Conservation (phyloP, 257 asterid genomes). For the Capsicum chinense region DNA sequence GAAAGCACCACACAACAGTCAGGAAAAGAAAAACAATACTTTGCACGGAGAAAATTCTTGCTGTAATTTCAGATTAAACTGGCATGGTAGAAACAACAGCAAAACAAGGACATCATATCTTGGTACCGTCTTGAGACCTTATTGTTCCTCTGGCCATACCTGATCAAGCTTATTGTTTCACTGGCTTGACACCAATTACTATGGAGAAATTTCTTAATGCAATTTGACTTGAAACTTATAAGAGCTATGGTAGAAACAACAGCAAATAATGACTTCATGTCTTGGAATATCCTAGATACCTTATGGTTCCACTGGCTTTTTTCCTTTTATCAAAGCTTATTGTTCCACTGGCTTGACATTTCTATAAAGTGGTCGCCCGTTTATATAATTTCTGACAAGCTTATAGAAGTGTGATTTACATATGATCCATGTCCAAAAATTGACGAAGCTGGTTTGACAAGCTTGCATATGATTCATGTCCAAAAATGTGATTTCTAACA, state of each 20-base stretch:
- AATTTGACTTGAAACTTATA: not conserved
- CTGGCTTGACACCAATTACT: not conserved
- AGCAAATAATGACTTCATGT: not conserved
- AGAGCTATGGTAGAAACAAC: not conserved
- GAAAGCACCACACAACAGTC: conserved; percentile 19
- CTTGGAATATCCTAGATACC: not conserved
- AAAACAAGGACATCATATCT: conserved; percentile 5
- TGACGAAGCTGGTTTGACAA: not conserved
- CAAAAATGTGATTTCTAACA: not conserved
- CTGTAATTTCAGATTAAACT: not conserved
- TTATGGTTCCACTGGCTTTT: not conserved
- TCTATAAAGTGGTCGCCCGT: not conserved
- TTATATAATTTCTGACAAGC: conserved; percentile 19
- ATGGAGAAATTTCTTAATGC: not conserved
- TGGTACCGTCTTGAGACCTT: not conserved
- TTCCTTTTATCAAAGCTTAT: not conserved
- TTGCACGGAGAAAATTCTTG: not conserved
- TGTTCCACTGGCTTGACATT: not conserved
- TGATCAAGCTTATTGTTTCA: not conserved
- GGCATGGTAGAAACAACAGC: not conserved
- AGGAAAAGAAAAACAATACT: conserved; percentile 6
- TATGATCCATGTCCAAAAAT: not conserved
- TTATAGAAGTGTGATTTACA: not conserved
- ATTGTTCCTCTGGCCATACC: not conserved
- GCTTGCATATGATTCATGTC: not conserved